Base-by-base conservation (phyloP, 306 rosid species). In the Begonia peltatifolia region DNA sequence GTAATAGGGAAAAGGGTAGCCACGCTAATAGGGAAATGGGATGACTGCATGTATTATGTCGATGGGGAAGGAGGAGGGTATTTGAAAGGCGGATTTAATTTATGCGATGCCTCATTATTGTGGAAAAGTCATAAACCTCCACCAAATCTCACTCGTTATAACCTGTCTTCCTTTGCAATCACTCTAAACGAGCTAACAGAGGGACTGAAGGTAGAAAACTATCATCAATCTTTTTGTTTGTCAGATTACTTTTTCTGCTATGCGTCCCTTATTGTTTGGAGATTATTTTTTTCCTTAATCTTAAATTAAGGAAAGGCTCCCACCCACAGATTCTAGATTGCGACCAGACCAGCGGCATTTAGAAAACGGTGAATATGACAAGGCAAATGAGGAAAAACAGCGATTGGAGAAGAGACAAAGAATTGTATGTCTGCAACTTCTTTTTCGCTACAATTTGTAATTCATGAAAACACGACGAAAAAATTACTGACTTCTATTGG, bases 251-350 rank as follows among this genome's bases (percentile, higher is more conserved):
- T 66, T 61, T 59, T 64, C 72, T 68, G 62, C 42, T 67, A 62
- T 64, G 78, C 82, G 76, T 72, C 51, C 71, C 74, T 64, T 63
- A 61, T 66, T 74, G 62, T 70, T 67, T 68, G 38, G 82, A 74
- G 82, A 73, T 71, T 66, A 72, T 68, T 83, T 94, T 85, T 85
- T 82, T 30, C 85, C 85, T 83, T 90, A 80, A 79, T 86, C 80
- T 80, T 80, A 85, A 85, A 76, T 90, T 85, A 79, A 90, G 99
- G 99, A 79, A 86, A 90, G 82, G 71, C 99, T 90, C 52, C 99
- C 99, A 30, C 94, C 99, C 67, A 90, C 99, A 60, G 99, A 90
- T 79, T 90, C 99, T 48, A 78, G 99, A 76, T 76, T 86, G 51
- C 76, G 99, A 68, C 99, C 99, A 2, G 99, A 90, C 73, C 99